A percentile compares a stretch with the other conserved stretches of the same genome.
phyloP scores from a whole-genome alignment of 23 red algal genomes.

The Gracilaria domingensis region DNA sequence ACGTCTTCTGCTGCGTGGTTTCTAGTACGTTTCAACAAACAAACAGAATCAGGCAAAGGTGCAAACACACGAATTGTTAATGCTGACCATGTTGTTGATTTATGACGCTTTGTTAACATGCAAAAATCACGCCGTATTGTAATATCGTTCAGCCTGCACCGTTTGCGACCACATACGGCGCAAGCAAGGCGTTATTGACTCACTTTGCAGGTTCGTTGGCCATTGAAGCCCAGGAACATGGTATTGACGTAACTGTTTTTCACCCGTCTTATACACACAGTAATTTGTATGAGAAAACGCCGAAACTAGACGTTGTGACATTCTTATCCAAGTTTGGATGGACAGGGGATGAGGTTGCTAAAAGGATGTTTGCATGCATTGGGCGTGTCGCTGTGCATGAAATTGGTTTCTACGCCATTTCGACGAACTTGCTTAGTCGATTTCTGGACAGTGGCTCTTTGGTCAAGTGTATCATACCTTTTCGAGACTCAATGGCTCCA shows the following conservation, averaged over 20 bases:
- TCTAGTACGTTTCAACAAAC: conserved; percentile 38
- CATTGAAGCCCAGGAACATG: conserved; percentile 78
- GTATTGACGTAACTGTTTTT: conserved; percentile 83
- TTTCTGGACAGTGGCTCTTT: conserved; percentile 70
- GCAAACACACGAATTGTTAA: not conserved
- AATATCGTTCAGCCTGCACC: conserved; percentile 70
- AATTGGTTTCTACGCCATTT: conserved; percentile 71
- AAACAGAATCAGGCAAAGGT: not conserved
- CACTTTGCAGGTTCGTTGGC: conserved; percentile 92
- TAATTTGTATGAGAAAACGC: conserved; percentile 80
- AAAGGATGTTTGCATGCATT: conserved; percentile 63
- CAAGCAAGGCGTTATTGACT: conserved; percentile 86
- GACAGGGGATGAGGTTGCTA: conserved; percentile 85
- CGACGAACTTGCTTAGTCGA: conserved; percentile 72
- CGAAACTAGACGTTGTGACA: conserved; percentile 79
- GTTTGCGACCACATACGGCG: conserved; percentile 88
- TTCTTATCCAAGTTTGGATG: conserved; percentile 86
- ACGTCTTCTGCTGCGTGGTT: conserved; percentile 91
- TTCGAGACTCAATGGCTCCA: conserved; percentile 65
- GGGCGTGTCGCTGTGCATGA: conserved; percentile 85
- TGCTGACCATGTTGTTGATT: not conserved
- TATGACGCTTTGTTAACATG: too few species aligned
- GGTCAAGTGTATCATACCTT: conserved; percentile 66
- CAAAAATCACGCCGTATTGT: not conserved
- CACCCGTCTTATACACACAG: conserved; percentile 96